phyloP scores from a whole-genome alignment of 2,329 filamentous ascomycete species.

The Aaosphaeria pasadenensis region DNA sequence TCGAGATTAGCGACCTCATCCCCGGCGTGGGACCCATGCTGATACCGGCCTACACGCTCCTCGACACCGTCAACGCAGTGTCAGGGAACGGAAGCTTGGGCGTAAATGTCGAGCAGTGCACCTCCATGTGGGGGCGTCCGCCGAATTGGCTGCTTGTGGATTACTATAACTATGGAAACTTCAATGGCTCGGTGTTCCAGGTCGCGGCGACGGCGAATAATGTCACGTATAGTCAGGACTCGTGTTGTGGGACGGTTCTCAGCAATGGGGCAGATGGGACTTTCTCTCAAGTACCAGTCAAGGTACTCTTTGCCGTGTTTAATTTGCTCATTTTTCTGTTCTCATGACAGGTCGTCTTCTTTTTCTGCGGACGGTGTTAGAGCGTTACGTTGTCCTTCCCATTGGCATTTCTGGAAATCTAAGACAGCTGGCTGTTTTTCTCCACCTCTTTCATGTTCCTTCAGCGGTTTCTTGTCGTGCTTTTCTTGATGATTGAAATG shows the following conservation, averaged over 20 bases:
- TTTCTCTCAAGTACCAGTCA: too few species aligned
- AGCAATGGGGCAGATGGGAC: too few species aligned
- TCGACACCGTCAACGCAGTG: conserved; percentile 28
- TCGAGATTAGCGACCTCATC: conserved; percentile 37
- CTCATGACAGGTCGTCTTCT: too few species aligned
- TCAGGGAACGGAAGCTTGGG: conserved; percentile 26
- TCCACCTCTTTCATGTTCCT: too few species aligned
- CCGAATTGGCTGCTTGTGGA: conserved; percentile 37
- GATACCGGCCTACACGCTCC: conserved; percentile 26
- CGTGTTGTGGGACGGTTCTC: conserved; percentile 19
- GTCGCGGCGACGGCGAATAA: conserved; percentile 52
- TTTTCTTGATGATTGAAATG: too few species aligned
- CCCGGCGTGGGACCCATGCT: conserved; percentile 50
- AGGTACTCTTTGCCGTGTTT: too few species aligned
- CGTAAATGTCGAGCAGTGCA: conserved; percentile 22
- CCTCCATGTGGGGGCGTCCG: conserved; percentile 25
- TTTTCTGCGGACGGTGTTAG: too few species aligned
- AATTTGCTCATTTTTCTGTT: too few species aligned
- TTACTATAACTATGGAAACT: conserved; percentile 33
- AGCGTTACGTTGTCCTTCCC: too few species aligned
- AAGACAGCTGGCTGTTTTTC: too few species aligned
- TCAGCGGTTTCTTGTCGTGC: too few species aligned
- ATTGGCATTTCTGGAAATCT: too few species aligned
- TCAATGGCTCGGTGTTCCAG: conserved; percentile 33
- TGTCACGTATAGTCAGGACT: conserved; percentile 16